Base-by-base conservation (phyloP, 1,284 basidiomycete species). In the Macrocybe sp. region DNA sequence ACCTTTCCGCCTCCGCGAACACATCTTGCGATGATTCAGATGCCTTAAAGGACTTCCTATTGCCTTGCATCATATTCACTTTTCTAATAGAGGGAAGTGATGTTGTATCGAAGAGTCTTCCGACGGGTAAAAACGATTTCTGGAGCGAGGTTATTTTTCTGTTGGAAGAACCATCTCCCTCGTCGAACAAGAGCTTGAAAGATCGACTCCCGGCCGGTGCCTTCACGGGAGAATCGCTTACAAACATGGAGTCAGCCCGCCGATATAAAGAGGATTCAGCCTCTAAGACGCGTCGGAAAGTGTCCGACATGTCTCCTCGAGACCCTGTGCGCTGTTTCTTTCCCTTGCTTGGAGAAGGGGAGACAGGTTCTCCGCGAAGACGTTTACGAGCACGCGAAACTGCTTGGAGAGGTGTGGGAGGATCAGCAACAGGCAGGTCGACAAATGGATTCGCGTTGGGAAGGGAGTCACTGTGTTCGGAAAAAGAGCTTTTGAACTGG, bases 321-420 rank as follows among this genome's bases (percentile, higher is more conserved):
- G 64, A 59, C 57, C 59, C 49, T 40, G 68, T 60, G 47, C 83
- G 81, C 57, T 73, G 73, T 49, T 83, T 78, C 63, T 89, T 89
- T 58, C 79, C 77, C 60, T 87, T 88, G 59, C 74, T 78, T 6
- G 87, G 88, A 16, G 88, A 87, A 4, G 87, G 88, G 0, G 86
- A 89, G 3, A 90, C 85, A 1, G 81, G 79, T 58, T 90, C 87
- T 28, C 87, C 87, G 39, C 88, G 79, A 16, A 90, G 71, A 46
- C 87, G 82, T 62, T 90, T 90, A 37, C 86, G 78, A 30, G 88
- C 88, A 33, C 85, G 75, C 29, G 73, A 75, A 32, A 88, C 66
- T 11, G 83, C 78, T 45, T 61, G 69, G 30, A 66, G 62, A 12
- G 66, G 65, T 7, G 48, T 54, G 35, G 51, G 53, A 41, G 51